Base-by-base conservation (phyloP, 169 alveolate genomes). In the Amoebophrya sp. region DNA sequence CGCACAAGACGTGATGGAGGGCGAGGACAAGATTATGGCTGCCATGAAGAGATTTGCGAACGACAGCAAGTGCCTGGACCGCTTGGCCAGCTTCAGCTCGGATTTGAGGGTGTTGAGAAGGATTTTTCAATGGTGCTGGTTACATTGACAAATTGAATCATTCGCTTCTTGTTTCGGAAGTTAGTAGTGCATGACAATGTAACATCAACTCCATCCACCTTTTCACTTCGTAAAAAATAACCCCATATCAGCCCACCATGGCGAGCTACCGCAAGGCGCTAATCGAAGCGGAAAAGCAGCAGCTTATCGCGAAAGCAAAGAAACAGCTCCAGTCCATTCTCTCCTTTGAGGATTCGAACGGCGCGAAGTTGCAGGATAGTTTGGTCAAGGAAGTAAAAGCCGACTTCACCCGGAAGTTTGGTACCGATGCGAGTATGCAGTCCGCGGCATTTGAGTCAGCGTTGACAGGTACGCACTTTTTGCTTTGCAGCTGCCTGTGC, bases 1-100 rank as follows among this genome's bases (percentile, higher is more conserved):
- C 33, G 91, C 91, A 14, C 40, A 38, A 14, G 91, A 66, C 14
- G 91, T 89, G 77, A 89, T 41, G 77, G 91, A 89, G 40, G 91
- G 91, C 39, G 91, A 89, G 77, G 91, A 89, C 66, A 89, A 89
- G 77, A 89, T 89, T 3, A 53, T 89, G 53, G 55, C 53, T 35
- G 55, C 53, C 77, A 89, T 89, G 91, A 40, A 53, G n/a, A 41
- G 91, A 41, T 89, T 89, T 25, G 55, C 91, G 2, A 89, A 89
- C 77, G 91, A 89, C 66, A n/a, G 53, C 32, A 89, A 32, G 83
- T 89, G 77, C 0, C 83, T 33, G 23, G 77, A 25, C 53, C 2
- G 41, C 0, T 54, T 41, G 32, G 83, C 77, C 32, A 35, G 12
- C 35, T n/a, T 89, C 91, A 0, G 14, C 77, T 7, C 91, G 66